These are phyloP conservation scores for Musa schizocarpa DNA, from an alignment of 176 grass and related monocot genomes.

Conservation along the genomic window DNA sequence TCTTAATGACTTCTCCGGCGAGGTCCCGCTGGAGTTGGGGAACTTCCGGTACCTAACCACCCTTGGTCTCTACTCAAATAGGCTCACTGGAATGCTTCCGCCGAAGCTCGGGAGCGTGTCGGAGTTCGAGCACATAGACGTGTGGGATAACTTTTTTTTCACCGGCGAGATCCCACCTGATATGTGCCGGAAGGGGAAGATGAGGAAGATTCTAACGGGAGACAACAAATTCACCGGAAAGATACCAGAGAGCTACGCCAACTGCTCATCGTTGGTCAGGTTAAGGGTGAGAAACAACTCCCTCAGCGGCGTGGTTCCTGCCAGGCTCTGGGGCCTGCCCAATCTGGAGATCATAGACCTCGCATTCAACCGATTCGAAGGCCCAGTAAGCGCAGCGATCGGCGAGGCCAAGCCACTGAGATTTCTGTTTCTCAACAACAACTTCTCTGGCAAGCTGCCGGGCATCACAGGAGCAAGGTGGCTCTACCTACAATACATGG, in stretches of 20 bases:
- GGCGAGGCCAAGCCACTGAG: conserved; percentile 32
- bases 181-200: conserved; percentile 44
- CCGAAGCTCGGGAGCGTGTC: conserved; percentile 54
- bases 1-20: conserved; percentile 57
- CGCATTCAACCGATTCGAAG: conserved; percentile 41
- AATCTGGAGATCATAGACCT: conserved; percentile 50
- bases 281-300: conserved; percentile 66
- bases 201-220: conserved; percentile 59
- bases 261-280: conserved; percentile 40
- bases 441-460: conserved; percentile 64
- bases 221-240: conserved; percentile 64
- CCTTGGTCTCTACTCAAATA: conserved; percentile 65
- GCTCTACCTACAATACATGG: no score
- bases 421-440: conserved; percentile 23
- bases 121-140: conserved; percentile 49
- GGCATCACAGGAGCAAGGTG: not conserved
- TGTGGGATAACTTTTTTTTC: conserved; percentile 70
- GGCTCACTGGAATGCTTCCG: conserved; percentile 54
- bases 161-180: conserved; percentile 49
- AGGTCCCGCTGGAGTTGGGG: conserved; percentile 43
- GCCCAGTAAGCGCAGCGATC: conserved; percentile 34
- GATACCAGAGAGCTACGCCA: conserved; percentile 54
- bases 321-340: conserved; percentile 56
- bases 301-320: conserved; percentile 57
- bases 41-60: conserved; percentile 27